Base-by-base conservation (phyloP, 1,284 basidiomycete genomes). In the Pseudozyma hubeiensis region DNA sequence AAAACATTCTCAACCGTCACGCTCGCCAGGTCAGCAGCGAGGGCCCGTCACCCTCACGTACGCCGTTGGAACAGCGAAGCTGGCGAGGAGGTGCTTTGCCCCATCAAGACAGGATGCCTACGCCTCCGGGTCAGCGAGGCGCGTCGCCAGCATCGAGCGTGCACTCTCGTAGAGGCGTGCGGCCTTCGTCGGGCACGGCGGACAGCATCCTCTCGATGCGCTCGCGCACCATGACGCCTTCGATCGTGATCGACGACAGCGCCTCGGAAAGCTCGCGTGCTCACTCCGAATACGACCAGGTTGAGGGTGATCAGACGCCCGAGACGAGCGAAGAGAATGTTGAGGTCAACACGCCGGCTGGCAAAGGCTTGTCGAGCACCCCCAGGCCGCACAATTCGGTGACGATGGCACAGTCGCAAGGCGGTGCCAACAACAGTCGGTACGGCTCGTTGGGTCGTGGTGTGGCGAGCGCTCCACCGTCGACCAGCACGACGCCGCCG, bases 291-390 rank as follows among this genome's bases (percentile, higher is more conserved):
- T 39, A 47, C 8, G 73, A 79, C 19, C 48, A 53, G 52, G 64
- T 72, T 31, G 73, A 73, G 30, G 75, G 67, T 11, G 68, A 70
- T 41, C 75, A 78, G 52, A 79, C 79, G 30, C 78, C 79, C 54
- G 78, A 81, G 59, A 81, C 79, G 45, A 78, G 75, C 66, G 79
- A 81, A 37, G 79, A 81, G 52, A 70, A 79, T 51, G 50, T 79
- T 33, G 65, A 69, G 19, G 50, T 73, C 45, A 66, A 64, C 54
- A 61, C 70, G 56, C 48, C 67, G 7, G 11, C 60, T 14, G 57
- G 37, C 41, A 77, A 77, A 29, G 55, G 48, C 14, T 49, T 70
- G 43, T 59, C 55, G 51, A 58, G 56, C 39, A 69, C 63, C 31
- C 60, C 58, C 13, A 53, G 48, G 35, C 48, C 55, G 39, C 63